Percentiles rank a stretch among this genome's conserved stretches.
These are phyloP conservation scores for Globomyces pollinis-pini DNA, from an alignment of 192 early-diverging fungal genomes.

Conservation along the genomic window DNA sequence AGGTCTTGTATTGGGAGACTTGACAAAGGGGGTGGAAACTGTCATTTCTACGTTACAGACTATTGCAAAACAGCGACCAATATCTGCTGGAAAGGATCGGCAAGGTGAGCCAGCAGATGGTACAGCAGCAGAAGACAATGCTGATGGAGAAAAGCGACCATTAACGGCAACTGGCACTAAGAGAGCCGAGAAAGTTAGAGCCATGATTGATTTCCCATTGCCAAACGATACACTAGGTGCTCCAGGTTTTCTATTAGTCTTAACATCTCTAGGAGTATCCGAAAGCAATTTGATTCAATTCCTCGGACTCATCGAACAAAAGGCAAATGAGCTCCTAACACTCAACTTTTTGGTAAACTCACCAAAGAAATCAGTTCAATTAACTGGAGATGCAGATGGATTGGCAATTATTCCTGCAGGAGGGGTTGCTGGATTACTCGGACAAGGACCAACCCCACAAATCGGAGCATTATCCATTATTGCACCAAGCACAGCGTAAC, in stretches of 20 bases:
- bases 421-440: constrained; percentile 38
- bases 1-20: constrained; percentile 21
- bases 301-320: constrained; percentile 44
- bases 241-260: too few species aligned
- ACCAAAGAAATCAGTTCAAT: constrained; percentile 35
- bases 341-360: constrained; percentile 41
- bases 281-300: constrained; percentile 40
- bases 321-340: constrained; percentile 46
- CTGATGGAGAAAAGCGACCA: background rate
- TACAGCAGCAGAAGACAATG: background rate
- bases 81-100: background rate
- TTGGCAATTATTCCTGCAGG: constrained; percentile 14
- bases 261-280: too few species aligned
- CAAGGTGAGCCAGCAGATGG: background rate
- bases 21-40: constrained; percentile 28
- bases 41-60: constrained; percentile 27
- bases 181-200: background rate
- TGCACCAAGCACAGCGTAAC: constrained; percentile 44
- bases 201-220: constrained; percentile 18
- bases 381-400: constrained; percentile 5
- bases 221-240: constrained; percentile 21
- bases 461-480: constrained; percentile 36
- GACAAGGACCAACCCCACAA: constrained; percentile 41
- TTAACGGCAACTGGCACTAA: background rate
- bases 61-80: background rate